These are phyloP conservation scores for Saturnispora sekii DNA, from an alignment of 805 yeast genomes.

Conservation along the genomic window DNA sequence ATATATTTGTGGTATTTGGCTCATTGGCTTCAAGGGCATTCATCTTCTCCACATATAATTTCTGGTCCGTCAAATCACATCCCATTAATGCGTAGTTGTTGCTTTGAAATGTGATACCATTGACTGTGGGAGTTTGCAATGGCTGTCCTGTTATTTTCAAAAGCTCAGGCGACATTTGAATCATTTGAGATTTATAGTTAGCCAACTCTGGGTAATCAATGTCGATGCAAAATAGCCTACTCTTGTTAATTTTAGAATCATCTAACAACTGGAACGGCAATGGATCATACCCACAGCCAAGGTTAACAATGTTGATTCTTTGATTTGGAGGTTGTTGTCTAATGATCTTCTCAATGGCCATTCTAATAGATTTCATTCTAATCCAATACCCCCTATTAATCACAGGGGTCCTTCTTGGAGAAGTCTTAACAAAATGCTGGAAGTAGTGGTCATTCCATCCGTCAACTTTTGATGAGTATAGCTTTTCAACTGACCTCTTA, in stretches of 20 bases:
- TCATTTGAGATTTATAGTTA: slow-evolving; percentile 42
- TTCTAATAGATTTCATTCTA: slow-evolving; percentile 59
- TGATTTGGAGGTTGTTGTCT: slow-evolving; percentile 15
- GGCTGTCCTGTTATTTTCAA: slow-evolving; percentile 33
- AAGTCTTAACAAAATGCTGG: slow-evolving; percentile 54
- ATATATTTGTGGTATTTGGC: slow-evolving; percentile 36
- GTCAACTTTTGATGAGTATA: slow-evolving; percentile 33
- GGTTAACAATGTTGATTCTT: slow-evolving; percentile 39
- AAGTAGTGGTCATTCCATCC: slow-evolving; percentile 34
- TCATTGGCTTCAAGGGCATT: slow-evolving; percentile 18
- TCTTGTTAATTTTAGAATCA: slow-evolving; percentile 13
- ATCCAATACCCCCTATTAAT: slow-evolving; percentile 81
- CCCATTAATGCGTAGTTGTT: slow-evolving; percentile 47
- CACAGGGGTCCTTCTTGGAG: slow-evolving; percentile 65
- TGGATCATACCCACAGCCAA: slow-evolving; percentile 76
- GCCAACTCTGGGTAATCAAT: slow-evolving; percentile 70
- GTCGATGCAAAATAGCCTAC: slow-evolving; percentile 44
- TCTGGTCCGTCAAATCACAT: slow-evolving; percentile 51
- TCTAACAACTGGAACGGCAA: slow-evolving; percentile 42
- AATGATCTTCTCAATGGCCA: slow-evolving; percentile 40
- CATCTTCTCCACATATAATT: slow-evolving; percentile 29
- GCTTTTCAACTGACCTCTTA: slow-evolving; percentile 65
- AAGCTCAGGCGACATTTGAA: slow-evolving; percentile 39
- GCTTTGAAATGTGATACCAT: slow-evolving; percentile 28
- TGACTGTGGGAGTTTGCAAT: slow-evolving; percentile 5